phyloP scores from a whole-genome alignment of 202 grass and related monocot species.

The Elaeis oleifera region DNA sequence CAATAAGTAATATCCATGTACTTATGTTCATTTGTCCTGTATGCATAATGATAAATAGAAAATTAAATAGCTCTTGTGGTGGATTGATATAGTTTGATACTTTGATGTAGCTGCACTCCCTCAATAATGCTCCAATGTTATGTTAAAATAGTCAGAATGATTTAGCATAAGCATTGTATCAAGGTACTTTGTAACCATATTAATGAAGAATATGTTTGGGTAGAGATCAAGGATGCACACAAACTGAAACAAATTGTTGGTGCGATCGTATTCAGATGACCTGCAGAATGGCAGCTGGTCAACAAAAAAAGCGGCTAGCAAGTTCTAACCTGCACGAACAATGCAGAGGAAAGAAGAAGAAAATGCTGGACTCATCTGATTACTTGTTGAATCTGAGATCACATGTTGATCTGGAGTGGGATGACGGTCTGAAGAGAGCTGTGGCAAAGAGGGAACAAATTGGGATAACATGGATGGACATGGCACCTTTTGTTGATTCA shows the following conservation, averaged over 20 bases:
- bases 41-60: too few species aligned
- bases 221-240: too few species aligned
- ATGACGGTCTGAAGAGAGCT: slow-evolving; percentile 47
- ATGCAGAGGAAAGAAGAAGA: slow-evolving; percentile 45
- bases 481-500: slow-evolving; percentile 54
- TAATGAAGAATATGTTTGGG: too few species aligned
- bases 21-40: too few species aligned
- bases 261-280: slow-evolving; percentile 50
- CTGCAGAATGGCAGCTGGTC: slow-evolving; percentile 69
- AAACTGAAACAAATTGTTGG: slow-evolving; percentile 7
- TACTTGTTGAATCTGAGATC: slow-evolving; percentile 54
- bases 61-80: too few species aligned
- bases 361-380: slow-evolving; percentile 39
- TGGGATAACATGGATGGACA: slow-evolving; percentile 66
- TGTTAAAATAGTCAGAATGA: too few species aligned
- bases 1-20: too few species aligned
- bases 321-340: slow-evolving; percentile 47
- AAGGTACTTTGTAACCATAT: too few species aligned
- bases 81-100: too few species aligned
- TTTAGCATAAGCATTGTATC: too few species aligned
- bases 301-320: slow-evolving; percentile 61
- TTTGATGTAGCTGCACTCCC: too few species aligned
- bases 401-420: slow-evolving; percentile 61
- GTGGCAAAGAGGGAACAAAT: slow-evolving; percentile 67
- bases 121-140: too few species aligned